phyloP scores from a whole-genome alignment of 2,329 filamentous ascomycete genomes.

The Fusarium sp. region DNA sequence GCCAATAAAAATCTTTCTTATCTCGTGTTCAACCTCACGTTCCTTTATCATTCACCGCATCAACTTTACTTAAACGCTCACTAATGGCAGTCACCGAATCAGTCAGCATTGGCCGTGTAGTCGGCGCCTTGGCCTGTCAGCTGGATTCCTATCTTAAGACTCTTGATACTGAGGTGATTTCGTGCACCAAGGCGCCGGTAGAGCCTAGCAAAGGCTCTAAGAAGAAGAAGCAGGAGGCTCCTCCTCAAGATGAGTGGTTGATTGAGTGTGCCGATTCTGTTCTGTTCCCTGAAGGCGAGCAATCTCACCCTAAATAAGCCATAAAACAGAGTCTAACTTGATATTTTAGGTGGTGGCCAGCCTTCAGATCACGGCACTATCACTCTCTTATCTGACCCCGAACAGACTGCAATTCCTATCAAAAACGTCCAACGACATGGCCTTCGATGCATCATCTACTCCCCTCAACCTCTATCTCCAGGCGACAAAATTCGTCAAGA shows the following conservation, averaged over 20 bases:
- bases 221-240: slow-evolving; percentile 38
- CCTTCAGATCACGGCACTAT: slow-evolving; percentile 48
- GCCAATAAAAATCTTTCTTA: slow-evolving; percentile 17
- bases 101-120: slow-evolving; percentile 14
- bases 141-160: slow-evolving; percentile 43
- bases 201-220: slow-evolving; percentile 30
- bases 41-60: not conserved
- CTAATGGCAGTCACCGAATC: slow-evolving; percentile 16
- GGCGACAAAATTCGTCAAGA: slow-evolving; percentile 43
- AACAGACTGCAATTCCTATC: slow-evolving; percentile 34
- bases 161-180: slow-evolving; percentile 44
- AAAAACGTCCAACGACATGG: slow-evolving; percentile 45
- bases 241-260: slow-evolving; percentile 42
- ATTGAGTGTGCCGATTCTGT: slow-evolving; percentile 49
- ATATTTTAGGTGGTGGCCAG: slow-evolving; percentile 44
- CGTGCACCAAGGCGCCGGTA: slow-evolving; percentile 42
- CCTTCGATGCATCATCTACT: slow-evolving; percentile 42
- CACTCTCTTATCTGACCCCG: slow-evolving; percentile 10
- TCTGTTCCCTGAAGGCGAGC: slow-evolving; percentile 46
- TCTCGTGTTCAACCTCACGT: not conserved
- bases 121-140: slow-evolving; percentile 48
- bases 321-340: too few relatives aligned
- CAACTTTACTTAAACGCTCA: not conserved
- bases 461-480: slow-evolving; percentile 26
- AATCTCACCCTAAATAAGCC: too few relatives aligned